phyloP scores from a whole-genome alignment of 805 yeast species.

The Scheffersomyces spartinae region DNA sequence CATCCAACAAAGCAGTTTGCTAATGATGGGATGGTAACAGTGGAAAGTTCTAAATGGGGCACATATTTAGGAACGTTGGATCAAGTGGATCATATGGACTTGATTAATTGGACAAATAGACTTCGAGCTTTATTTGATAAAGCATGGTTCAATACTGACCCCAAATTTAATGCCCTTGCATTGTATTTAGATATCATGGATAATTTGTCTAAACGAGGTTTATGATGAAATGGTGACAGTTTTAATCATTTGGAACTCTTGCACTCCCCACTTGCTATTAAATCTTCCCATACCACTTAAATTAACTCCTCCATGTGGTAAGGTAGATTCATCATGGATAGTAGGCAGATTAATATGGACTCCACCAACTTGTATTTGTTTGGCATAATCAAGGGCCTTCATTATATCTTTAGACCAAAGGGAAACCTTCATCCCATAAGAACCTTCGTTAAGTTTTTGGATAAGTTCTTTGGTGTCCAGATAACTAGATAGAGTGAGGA shows the following conservation, averaged over 20 bases:
- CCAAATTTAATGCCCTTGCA: slow-evolving; percentile 53
- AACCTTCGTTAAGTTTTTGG: slow-evolving; percentile 11
- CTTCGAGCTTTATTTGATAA: slow-evolving; percentile 27
- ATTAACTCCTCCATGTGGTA: slow-evolving; percentile 38
- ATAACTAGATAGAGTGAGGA: slow-evolving; percentile 10
- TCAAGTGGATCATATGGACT: slow-evolving; percentile 74
- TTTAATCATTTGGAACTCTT: slow-evolving; percentile 9
- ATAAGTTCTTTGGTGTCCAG: slow-evolving; percentile 10
- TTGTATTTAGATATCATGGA: slow-evolving; percentile 62
- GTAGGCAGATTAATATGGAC: slow-evolving; percentile 26
- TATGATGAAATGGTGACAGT: neutral
- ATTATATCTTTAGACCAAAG: slow-evolving; percentile 29
- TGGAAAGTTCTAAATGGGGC: slow-evolving; percentile 76
- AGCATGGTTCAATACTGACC: slow-evolving; percentile 15
- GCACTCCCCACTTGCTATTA: slow-evolving; percentile 32
- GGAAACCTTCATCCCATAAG: slow-evolving; percentile 29
- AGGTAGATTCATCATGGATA: slow-evolving; percentile 22
- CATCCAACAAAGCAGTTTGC: slow-evolving; percentile 16
- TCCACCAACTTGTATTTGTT: slow-evolving; percentile 26
- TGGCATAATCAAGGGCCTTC: slow-evolving; percentile 20
- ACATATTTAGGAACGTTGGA: slow-evolving; percentile 66
- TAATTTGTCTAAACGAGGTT: slow-evolving; percentile 46
- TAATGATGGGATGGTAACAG: slow-evolving; percentile 83
- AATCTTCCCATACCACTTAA: slow-evolving; percentile 25
- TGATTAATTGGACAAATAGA: slow-evolving; percentile 71